These are phyloP conservation scores for Pythium scleroteichum DNA, from an alignment of 352 stramenopile species.

Conservation along the genomic window DNA sequence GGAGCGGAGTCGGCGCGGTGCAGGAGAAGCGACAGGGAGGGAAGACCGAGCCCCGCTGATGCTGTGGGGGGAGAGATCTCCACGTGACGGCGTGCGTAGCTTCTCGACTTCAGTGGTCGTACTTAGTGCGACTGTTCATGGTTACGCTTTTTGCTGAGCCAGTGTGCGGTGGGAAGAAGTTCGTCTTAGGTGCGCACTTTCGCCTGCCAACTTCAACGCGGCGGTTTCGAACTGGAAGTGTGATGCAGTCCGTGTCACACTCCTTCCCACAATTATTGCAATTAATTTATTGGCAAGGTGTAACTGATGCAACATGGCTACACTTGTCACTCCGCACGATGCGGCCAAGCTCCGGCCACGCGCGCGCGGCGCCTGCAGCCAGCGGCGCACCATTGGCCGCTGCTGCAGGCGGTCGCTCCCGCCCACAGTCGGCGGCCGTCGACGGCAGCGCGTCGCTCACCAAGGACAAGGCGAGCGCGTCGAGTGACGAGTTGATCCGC, in stretches of 20 bases:
- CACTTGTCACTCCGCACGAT: too few relatives aligned
- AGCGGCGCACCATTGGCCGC: neutral
- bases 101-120: constrained; percentile 16
- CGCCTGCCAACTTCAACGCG: constrained; percentile 20
- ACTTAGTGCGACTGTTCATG: constrained; percentile 17
- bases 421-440: constrained; percentile 24
- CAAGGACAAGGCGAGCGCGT: constrained; percentile 53
- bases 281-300: constrained; percentile 2
- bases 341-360: too few relatives aligned
- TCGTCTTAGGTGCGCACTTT: constrained; percentile 18
- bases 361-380: neutral
- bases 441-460: constrained; percentile 2
- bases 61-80: neutral
- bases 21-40: neutral
- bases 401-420: neutral
- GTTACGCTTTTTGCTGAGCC: neutral
- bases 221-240: neutral
- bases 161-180: neutral
- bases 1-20: neutral
- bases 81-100: neutral
- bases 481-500: constrained; percentile 76
- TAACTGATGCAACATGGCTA: constrained; percentile 1
- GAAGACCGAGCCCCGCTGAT: neutral
- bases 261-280: neutral
- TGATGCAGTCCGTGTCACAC: constrained; percentile 25